phyloP scores from a whole-genome alignment of 805 yeast genomes.

The Wickerhamiella musiphila region DNA sequence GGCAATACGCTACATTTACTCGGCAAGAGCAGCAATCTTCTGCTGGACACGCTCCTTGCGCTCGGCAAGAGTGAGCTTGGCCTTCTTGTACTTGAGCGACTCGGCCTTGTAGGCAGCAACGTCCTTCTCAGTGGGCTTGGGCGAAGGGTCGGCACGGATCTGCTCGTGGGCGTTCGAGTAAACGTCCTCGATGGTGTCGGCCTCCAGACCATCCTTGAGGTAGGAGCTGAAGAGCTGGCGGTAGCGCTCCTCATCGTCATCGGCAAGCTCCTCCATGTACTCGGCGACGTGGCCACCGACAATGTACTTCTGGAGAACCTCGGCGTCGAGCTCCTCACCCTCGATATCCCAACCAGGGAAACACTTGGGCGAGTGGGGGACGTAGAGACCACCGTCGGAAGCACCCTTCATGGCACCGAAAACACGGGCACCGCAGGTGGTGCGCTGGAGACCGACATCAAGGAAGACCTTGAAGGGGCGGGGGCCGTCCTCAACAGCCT shows the following conservation, averaged over 20 bases:
- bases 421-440: conserved; percentile 99
- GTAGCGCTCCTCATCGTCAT: conserved; percentile 99
- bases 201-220: conserved; percentile 92
- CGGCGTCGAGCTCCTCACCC: conserved; percentile 95
- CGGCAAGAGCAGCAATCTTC: conserved; percentile 68
- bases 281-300: conserved; percentile 99
- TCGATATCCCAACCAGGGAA: conserved; percentile 99
- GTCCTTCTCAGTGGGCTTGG: conserved; percentile 82
- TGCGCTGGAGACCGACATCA: conserved; percentile 98
- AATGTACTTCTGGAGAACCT: conserved; percentile 94
- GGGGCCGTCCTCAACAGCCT: conserved; percentile 98
- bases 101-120: conserved; percentile 97
- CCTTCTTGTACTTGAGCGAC: conserved; percentile 79
- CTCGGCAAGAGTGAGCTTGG: conserved; percentile 80
- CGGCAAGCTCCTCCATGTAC: conserved; percentile 99
- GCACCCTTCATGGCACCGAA: conserved; percentile 99
- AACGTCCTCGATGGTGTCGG: conserved; percentile 90
- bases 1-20: no score
- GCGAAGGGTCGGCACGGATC: conserved; percentile 90
- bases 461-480: conserved; percentile 99
- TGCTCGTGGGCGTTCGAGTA: conserved; percentile 87
- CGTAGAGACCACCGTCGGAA: conserved; percentile 98
- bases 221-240: conserved; percentile 87
- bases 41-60: conserved; percentile 76
- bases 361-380: conserved; percentile 99